Evolutionary conservation across 2,329 filamentous ascomycete species (phyloP), one percentile per base, ranked within the genome.

Genomic region (Sordariomycetes sp.): DNA sequence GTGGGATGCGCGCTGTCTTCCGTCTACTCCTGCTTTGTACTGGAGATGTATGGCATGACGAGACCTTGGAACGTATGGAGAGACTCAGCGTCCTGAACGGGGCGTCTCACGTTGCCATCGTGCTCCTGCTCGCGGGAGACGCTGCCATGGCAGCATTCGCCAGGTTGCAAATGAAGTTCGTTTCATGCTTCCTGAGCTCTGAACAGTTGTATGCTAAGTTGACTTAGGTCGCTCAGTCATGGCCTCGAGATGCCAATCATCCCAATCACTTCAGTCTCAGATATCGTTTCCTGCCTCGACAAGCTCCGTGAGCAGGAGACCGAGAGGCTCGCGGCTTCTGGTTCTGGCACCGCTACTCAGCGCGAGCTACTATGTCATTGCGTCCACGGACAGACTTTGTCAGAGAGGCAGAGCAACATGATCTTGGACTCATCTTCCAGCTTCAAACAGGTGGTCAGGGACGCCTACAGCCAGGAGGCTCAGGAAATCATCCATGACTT

Each of bases 101-200:
- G 16, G 57, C 58, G 3, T 48, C 45, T 35, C 51, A 62, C 35
- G 45, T 54, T 8, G 66, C 55, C n/a, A 46, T 69, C 18, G 31
- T 73, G 12, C 63, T 72, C 34, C 49, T 73, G 12, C 41, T 71
- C 26, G 46, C 49, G 25, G 48, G 53, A 4, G 40, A 45, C 9
- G 47, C 43, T 10, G 35, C 53, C 20, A 54, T 59, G 44, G 45
- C 49, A 19, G 33, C 46, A 1, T 57, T 67, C 34, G 59, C 61
- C 50, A 50, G 47, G 12, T 46, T 74, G 23, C 67, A 74, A 33
- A 49, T 63, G 32, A 48, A 60, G 64, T 70, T 46, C 42, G 58
- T 35, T 20, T 6, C 6, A 27, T 16, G 4, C 19, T 9, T 20
- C 18, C 14, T 17, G n/a, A 5, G 19, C 16, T n/a, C n/a, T n/a